These are phyloP conservation scores for Podaxis sp. DNA, from an alignment of 768 basidiomycete species.

Conservation along the genomic window DNA sequence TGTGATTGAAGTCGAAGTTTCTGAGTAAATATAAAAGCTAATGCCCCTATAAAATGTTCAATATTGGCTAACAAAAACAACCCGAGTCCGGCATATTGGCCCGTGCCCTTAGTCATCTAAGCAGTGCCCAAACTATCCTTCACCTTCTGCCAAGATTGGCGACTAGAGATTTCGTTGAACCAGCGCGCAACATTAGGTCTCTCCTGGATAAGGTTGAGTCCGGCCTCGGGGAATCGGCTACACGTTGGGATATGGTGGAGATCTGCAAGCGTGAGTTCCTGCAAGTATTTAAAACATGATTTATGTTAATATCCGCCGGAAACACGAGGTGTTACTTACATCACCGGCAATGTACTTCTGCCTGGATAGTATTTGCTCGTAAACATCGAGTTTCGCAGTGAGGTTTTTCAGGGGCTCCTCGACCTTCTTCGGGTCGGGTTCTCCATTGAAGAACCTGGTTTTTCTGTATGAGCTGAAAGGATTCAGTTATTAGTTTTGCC, in stretches of 20 bases:
- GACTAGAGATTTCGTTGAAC: slow-evolving; percentile 35
- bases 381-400: slow-evolving; percentile 38
- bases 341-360: slow-evolving; percentile 48
- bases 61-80: background rate
- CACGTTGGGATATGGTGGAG: slow-evolving; percentile 46
- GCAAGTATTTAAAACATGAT: background rate
- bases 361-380: slow-evolving; percentile 47
- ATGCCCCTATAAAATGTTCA: too few species aligned
- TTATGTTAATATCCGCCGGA: background rate
- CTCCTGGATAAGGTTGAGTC: slow-evolving; percentile 28
- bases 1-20: background rate
- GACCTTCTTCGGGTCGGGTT: slow-evolving; percentile 18
- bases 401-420: slow-evolving; percentile 24
- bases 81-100: background rate
- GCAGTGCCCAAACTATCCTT: slow-evolving; percentile 22
- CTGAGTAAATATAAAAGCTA: too few species aligned
- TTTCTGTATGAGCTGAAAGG: background rate
- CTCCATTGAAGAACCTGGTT: slow-evolving; percentile 24
- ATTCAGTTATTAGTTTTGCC: background rate
- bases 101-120: background rate
- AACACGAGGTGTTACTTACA: slow-evolving; percentile 20
- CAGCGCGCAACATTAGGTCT: slow-evolving; percentile 44
- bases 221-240: slow-evolving; percentile 19
- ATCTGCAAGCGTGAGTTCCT: slow-evolving; percentile 46
- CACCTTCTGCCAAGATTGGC: slow-evolving; percentile 49